phyloP scores from a whole-genome alignment of 129 eudicot genomes.

The Artemisia annua region DNA sequence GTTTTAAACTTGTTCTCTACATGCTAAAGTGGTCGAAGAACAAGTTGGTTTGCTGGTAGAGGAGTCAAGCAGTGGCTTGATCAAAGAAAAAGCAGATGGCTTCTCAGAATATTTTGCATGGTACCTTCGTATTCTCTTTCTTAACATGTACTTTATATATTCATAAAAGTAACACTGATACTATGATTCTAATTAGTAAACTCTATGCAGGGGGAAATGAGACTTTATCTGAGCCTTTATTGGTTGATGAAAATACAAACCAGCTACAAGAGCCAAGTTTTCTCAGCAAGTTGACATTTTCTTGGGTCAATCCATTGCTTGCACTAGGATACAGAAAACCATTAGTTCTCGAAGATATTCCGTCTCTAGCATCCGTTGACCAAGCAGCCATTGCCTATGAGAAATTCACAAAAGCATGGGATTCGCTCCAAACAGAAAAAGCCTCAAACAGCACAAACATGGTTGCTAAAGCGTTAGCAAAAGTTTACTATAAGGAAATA shows the following conservation, averaged over 20 bases:
- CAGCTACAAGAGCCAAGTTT: constrained; percentile 34
- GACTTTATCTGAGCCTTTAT: constrained; percentile 36
- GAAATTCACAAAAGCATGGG: constrained; percentile 48
- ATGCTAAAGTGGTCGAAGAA: neutral
- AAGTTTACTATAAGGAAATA: constrained; percentile 46
- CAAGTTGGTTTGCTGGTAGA: neutral
- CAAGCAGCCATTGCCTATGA: constrained; percentile 43
- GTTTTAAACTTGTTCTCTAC: neutral
- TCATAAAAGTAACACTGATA: neutral
- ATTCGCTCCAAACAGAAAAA: constrained; percentile 32
- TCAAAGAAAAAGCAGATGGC: neutral
- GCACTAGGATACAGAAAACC: constrained; percentile 43
- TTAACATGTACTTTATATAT: neutral
- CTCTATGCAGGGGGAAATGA: neutral
- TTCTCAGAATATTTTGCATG: neutral
- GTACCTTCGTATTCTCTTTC: neutral
- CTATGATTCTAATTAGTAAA: neutral
- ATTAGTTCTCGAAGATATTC: constrained; percentile 52
- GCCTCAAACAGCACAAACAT: constrained; percentile 24
- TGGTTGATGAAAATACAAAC: constrained; percentile 20
- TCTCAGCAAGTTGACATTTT: constrained; percentile 46
- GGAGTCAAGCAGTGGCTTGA: neutral
- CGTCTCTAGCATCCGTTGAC: constrained; percentile 47
- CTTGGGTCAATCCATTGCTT: constrained; percentile 63
- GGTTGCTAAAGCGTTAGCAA: constrained; percentile 38